Base-by-base conservation (phyloP, 2,329 filamentous ascomycete species). In the Pyricularia sp. region DNA sequence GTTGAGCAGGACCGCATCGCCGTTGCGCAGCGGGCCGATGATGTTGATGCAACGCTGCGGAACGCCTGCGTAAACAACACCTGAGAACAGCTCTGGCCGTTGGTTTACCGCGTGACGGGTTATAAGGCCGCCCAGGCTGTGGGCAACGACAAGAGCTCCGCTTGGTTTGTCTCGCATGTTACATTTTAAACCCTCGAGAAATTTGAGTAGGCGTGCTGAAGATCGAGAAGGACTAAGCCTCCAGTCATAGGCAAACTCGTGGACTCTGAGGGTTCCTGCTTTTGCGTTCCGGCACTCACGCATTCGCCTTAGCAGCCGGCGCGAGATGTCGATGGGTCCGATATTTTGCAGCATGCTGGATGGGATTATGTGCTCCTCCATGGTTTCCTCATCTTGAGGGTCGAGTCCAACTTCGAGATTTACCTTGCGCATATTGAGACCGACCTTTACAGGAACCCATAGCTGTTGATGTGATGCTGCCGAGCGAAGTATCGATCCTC, bases 201-300 rank as follows among this genome's bases (percentile, higher is more conserved):
- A 97, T 23, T 85, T 79, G 50, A 90, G 86, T n/a, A 98, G 81
- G 70, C 87, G 87, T 64, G 84, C 82, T 3, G 91, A 93, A 0
- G 95, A 84, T 0, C 93, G 81, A 74, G 90, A 86, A 0, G 94
- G 94, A 71, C 92, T 95, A 58, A 99, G 81, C 20, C 94, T 86
- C 94, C 94, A 98, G 79, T 98, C 94, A 74, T 97, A 98, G 23
- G 94, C 93, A 75, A 94, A 98, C 74, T 97, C 90, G 82, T 93
- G 93, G 0, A 97, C 86, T 65, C 93, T 85, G 6, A 97, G 81
- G 71, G 86, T 90, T 9, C 92, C 92, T 4, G 81, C 84, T 68
- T 86, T 85, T 1, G 87, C 88, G 74, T 96, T 96, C 14, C 92
- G 88, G 72, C 87, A 92, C 36, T 90, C 88, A 66, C 87, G 85